Percentiles rank a stretch among this genome's conserved stretches.
phyloP scores from a whole-genome alignment of 192 early-diverging fungal genomes.

The Oehlia diaphana region DNA sequence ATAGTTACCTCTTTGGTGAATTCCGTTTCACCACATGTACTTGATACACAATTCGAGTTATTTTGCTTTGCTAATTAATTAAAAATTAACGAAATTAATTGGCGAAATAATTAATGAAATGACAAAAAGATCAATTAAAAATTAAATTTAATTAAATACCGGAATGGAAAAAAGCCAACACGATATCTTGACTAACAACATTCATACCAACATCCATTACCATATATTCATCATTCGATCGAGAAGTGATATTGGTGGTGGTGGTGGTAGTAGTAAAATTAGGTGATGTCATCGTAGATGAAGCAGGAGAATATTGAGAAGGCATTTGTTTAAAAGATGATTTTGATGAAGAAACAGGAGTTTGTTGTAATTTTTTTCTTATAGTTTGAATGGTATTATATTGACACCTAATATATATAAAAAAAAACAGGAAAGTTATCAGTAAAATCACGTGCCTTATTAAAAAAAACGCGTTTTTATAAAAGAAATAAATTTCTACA shows the following conservation, averaged over 20 bases:
- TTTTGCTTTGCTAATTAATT: background rate
- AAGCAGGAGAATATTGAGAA: slow-evolving; percentile 4
- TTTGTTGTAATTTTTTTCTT: slow-evolving; percentile 1
- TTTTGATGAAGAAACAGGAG: background rate
- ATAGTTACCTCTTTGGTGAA: slow-evolving; percentile 14
- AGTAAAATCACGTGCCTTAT: background rate
- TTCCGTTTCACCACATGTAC: slow-evolving; percentile 21
- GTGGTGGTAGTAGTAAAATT: no score
- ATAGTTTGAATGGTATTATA: slow-evolving; percentile 19
- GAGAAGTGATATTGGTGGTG: no score
- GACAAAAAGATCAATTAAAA: no score
- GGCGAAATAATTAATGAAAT: no score
- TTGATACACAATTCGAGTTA: background rate
- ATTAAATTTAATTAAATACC: slow-evolving; percentile 30
- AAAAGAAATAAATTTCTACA: background rate
- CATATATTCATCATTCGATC: slow-evolving; percentile 36
- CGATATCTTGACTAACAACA: slow-evolving; percentile 47
- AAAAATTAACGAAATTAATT: no score
- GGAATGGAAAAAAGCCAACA: slow-evolving; percentile 46
- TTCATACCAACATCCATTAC: slow-evolving; percentile 47
- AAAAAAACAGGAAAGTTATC: background rate
- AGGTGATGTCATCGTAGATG: background rate
- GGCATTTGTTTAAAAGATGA: background rate
- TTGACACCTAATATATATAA: slow-evolving; percentile 18
- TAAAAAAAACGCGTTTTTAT: no score